Percentiles rank a stretch among this genome's conserved stretches.
These are phyloP conservation scores for Saposhnikovia divaricata DNA, from an alignment of 129 eudicot genomes.

Conservation along the genomic window DNA sequence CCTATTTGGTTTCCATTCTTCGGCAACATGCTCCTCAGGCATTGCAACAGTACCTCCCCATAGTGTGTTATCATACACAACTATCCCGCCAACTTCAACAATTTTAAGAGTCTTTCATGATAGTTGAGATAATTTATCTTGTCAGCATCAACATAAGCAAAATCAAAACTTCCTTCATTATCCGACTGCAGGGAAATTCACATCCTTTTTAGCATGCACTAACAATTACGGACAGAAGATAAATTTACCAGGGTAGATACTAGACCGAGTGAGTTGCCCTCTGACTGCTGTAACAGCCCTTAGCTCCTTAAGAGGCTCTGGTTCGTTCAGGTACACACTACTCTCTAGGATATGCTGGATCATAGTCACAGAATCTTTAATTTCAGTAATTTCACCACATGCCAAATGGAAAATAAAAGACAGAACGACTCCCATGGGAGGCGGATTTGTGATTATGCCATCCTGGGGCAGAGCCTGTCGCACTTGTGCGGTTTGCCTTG, in stretches of 20 bases:
- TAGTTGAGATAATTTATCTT: slow-evolving; percentile 44
- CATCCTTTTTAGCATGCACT: too few species aligned
- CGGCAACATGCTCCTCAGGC: slow-evolving; percentile 27
- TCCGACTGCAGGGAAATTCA: neutral
- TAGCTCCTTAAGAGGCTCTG: slow-evolving; percentile 43
- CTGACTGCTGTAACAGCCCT: slow-evolving; percentile 40
- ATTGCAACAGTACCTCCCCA: slow-evolving; percentile 44
- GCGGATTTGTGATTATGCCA: too few species aligned
- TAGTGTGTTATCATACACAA: slow-evolving; percentile 57
- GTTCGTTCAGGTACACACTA: slow-evolving; percentile 59
- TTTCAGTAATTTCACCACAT: too few species aligned
- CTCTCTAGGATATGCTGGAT: slow-evolving; percentile 42
- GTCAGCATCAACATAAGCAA: slow-evolving; percentile 63
- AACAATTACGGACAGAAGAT: too few species aligned
- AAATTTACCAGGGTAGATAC: slow-evolving; percentile 43
- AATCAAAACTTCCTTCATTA: slow-evolving; percentile 45
- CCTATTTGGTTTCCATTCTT: neutral
- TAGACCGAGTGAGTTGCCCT: too few species aligned
- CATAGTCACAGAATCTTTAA: neutral
- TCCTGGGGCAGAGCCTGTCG: too few species aligned
- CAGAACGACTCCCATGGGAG: too few species aligned
- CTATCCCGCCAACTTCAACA: slow-evolving; percentile 44
- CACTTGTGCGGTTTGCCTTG: too few species aligned
- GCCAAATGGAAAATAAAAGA: neutral
- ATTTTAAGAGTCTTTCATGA: slow-evolving; percentile 43